Evolutionary conservation across 768 basidiomycete species (phyloP), one percentile per base, ranked within the genome.

Genomic region (Pleurotus platypus): DNA sequence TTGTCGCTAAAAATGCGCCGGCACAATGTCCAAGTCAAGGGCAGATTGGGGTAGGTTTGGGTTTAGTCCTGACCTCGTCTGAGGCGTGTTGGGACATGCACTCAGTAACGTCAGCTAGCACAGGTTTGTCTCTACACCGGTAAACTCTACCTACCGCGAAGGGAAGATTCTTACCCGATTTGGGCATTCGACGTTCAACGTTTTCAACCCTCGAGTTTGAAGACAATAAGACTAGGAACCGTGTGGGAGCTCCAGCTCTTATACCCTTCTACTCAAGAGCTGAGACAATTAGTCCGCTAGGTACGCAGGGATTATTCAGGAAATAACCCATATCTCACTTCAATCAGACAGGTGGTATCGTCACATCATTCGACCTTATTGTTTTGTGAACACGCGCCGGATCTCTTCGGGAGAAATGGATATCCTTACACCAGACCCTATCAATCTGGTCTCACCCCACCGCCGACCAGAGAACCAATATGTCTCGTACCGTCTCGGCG

Each of bases 161-260:
- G 49, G 57, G 59, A 63, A 59, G 45, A 50, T 49, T 56, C 58
- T 60, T 66, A 47, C 63, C 58, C 58, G 57, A 64, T 65, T 54
- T 54, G 43, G 56, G 57, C 30, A 54, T 45, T 46, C 45, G 60
- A 61, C 60, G 54, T 58, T 61, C 42, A 47, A 40, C 50, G 24
- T 57, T 22, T 48, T 47, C 40, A 37, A 57, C 49, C 45, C 27
- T 56, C 20, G 16, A 53, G 47, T 39, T 46, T 35, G 40, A 38
- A 53, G 66, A 76, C 75, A 77, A 75, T 75, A 75, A 73, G 71
- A 64, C 68, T 70, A 75, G 74, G 75, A 68, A 76, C 72, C 45
- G 54, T 55, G 46, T 55, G 43, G 18, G 43, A 54, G 51, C 39
- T 22, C 42, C 43, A 9, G 43, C n/a, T 46, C 42, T 55, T 56